Base-by-base conservation (phyloP, 2,329 filamentous ascomycete species). In the Cladobotryum protrusum region DNA sequence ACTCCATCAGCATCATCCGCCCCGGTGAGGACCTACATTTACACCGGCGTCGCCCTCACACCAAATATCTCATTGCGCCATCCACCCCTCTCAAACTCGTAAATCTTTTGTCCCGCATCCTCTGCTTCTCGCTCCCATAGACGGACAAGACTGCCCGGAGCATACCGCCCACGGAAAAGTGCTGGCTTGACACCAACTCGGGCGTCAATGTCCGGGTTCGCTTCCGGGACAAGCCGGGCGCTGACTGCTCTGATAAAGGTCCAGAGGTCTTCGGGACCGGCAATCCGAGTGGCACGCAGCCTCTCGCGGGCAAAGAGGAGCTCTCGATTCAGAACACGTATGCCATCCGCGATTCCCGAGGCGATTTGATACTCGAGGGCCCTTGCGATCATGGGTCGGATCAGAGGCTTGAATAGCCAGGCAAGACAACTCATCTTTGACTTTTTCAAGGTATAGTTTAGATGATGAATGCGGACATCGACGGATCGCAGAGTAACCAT, bases 41-140 rank as follows among this genome's bases (percentile, higher is more conserved):
- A 43, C 11, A 24, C 46, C 5, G 47, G 36, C 24, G 42, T 46
- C 43, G 46, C 40, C 19, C 39, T 47, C 37, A 76, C 66, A 55
- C 81, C 75, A 60, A 96, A 95, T n/a, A 95, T 84, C 42, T 82
- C 83, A 65, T 95, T 96, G 58, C 86, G 79, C 90, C 90, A 96
- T 0, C 86, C 87, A 14, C 78, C 82, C 43, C 73, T 73, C 49
- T 83, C 79, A 61, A 83, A 83, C 56, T 92, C 86, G 56, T 91
- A 82, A 35, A 95, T 81, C 37, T 82, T 77, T 66, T 95, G 87
- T 17, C 76, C 76, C 0, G 88, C 89, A 54, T 76, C 74, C 18
- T 73, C 69, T 0, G 82, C 89, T 68, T 95, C 86, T 56, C 90
- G 85, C 57, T 92, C 81, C 89, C 89, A 96, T n/a, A 95, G 68